Conservation (phyloP, 345 rosid species). For the Bruguiera parviflora region DNA sequence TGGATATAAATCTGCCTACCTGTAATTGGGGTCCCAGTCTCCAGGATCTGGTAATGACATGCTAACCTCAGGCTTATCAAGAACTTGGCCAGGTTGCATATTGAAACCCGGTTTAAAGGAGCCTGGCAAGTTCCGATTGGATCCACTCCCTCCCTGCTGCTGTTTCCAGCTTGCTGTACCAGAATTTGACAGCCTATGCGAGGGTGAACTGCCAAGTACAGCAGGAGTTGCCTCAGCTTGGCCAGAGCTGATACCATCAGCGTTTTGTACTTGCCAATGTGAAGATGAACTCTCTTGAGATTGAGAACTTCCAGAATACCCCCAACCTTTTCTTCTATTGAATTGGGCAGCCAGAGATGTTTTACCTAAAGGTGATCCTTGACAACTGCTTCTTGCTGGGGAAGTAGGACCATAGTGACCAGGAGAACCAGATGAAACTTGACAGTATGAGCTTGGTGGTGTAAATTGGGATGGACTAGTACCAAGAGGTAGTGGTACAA, state of each 20-base stretch:
- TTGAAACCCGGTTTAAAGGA: slow-evolving; percentile 37
- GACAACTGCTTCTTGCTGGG: slow-evolving; percentile 81
- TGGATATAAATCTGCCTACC: slow-evolving; percentile 37
- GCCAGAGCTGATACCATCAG: slow-evolving; percentile 42
- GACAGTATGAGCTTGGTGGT: slow-evolving; percentile 75
- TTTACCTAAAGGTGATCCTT: slow-evolving; percentile 94
- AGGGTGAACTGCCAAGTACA: slow-evolving; percentile 41
- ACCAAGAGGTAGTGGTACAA: slow-evolving; percentile 89
- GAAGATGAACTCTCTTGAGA: slow-evolving; percentile 57
- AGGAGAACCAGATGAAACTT: slow-evolving; percentile 71
- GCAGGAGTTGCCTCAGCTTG: slow-evolving; percentile 61
- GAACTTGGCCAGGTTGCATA: slow-evolving; percentile 41
- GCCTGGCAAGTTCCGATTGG: slow-evolving; percentile 45
- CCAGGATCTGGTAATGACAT: slow-evolving; percentile 81
- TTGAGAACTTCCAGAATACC: slow-evolving; percentile 72
- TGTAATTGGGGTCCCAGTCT: slow-evolving; percentile 99
- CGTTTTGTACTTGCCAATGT: slow-evolving; percentile 64
- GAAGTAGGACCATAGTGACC: slow-evolving; percentile 96
- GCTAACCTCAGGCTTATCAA: slow-evolving; percentile 51
- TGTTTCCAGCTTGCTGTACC: slow-evolving; percentile 49
- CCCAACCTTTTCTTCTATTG: slow-evolving; percentile 76
- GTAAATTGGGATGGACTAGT: slow-evolving; percentile 97
- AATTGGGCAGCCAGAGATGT: slow-evolving; percentile 70
- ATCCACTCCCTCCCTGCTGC: slow-evolving; percentile 53
- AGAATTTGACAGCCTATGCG: slow-evolving; percentile 52